Evolutionary conservation across 202 grass and related monocot species (phyloP), one percentile per base, ranked within the genome.

Genomic region (Elaeis oleifera): DNA sequence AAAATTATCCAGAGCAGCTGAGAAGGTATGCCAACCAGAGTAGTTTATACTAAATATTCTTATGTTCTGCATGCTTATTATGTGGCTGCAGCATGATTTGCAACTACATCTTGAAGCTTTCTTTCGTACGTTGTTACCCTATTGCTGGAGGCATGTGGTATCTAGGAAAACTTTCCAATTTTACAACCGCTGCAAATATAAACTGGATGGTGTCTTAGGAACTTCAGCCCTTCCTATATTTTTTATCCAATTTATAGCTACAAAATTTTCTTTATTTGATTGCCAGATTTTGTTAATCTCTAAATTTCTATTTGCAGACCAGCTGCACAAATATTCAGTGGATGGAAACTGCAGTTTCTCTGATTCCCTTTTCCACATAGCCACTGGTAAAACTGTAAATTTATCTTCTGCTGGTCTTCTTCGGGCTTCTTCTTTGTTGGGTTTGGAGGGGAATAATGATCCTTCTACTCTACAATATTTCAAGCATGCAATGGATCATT

Each of bases 341-440:
- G 49, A 24, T 53, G 57, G 48, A 68, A 21, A 75, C 59, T 68
- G 19, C 27, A 55, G 26, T 14, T 68, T 74, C 6, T 63, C 54
- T 39, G 63, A 53, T 53, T 54, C 65, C 31, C 58, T 67, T 61
- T 62, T 82, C 62, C 80, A 88, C 72, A 83, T 65, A 83, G 76
- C 17, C 61, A 71, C 4, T 60, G 27, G 69, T 70, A 83, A 66
- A 81, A 79, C 67, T 71, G 79, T 87, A 69, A 91, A 85, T 70
- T 14, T 96, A 61, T 79, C 84, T 89, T 85, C 81, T 64, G 36
- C 65, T 61, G 84, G 81, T 55, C 76, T 96, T 52, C 76, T 79
- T 73, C 79, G 74, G 64, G 91, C 87, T 76, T 79, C 84, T 73
- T 77, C 76, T 62, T 83, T 96, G 71, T 69, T 91, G 81, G 84